Percentiles rank a stretch among this genome's conserved stretches.
Evolutionary conservation across 129 eudicot genomes (phyloP).

Genomic region (Flaveria linearis): DNA sequence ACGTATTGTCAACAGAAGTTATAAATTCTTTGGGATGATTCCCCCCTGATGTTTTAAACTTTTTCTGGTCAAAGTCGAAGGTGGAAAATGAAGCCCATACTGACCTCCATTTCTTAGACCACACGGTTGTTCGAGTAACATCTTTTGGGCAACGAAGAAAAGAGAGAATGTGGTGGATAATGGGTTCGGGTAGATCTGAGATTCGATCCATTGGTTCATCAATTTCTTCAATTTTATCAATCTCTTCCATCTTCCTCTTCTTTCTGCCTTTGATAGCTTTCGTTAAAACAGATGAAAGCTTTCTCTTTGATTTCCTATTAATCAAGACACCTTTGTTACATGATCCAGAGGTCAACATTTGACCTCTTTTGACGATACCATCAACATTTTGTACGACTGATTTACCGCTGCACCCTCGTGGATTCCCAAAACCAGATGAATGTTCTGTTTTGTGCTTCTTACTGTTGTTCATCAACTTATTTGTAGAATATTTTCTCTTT

Average conservation of each 20-base stretch:
- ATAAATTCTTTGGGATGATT: constrained; percentile 29
- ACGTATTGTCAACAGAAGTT: constrained; percentile 39
- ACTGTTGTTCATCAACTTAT: constrained; percentile 14
- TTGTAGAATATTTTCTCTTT: constrained; percentile 21
- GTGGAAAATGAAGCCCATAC: constrained; percentile 44
- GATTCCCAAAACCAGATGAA: constrained; percentile 3
- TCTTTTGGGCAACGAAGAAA: constrained; percentile 49
- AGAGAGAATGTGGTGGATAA: constrained; percentile 58
- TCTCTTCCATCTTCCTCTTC: constrained; percentile 40
- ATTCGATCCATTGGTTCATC: constrained; percentile 43
- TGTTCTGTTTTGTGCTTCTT: constrained; percentile 37
- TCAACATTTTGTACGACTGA: constrained; percentile 15
- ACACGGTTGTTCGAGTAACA: constrained; percentile 42
- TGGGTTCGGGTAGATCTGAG: constrained; percentile 55
- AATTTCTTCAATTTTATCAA: constrained; percentile 20
- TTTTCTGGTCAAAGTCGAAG: constrained; percentile 57
- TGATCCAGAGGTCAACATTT: constrained; percentile 33
- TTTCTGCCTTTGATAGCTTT: constrained; percentile 35
- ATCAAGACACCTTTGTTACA: constrained; percentile 27
- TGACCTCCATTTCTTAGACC: constrained; percentile 58
- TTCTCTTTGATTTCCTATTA: constrained; percentile 31
- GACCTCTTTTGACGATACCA: constrained; percentile 25
- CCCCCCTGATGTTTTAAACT: constrained; percentile 21
- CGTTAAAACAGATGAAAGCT: constrained; percentile 4
- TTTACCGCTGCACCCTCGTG: constrained; percentile 28